phyloP scores from a whole-genome alignment of 257 asterid species.

The Oldenlandia corymbosa region DNA sequence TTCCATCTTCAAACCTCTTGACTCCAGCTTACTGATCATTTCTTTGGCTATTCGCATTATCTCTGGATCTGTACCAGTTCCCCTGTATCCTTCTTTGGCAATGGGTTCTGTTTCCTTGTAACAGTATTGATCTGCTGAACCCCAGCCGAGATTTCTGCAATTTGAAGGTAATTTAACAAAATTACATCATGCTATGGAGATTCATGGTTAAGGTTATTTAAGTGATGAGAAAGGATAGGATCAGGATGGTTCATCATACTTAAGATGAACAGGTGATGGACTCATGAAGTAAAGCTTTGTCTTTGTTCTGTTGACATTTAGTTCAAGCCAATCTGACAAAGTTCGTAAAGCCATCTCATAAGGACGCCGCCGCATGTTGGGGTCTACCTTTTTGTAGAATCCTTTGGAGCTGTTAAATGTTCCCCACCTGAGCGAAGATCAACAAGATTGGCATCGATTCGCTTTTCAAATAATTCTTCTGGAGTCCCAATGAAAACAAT shows the following conservation, averaged over 20 bases:
- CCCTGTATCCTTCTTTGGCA: not conserved
- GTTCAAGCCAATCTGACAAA: not conserved
- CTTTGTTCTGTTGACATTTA: not conserved
- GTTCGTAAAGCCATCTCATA: not conserved
- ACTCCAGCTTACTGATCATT: not conserved
- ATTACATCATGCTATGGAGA: no score
- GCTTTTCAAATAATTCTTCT: no score
- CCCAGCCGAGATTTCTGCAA: not conserved
- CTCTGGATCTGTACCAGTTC: not conserved
- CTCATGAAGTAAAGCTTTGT: not conserved
- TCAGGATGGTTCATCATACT: not conserved
- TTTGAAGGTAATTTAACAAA: no score
- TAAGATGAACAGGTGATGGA: not conserved
- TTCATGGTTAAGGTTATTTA: not conserved
- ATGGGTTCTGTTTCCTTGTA: not conserved
- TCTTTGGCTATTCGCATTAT: not conserved
- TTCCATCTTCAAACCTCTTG: not conserved
- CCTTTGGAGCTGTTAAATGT: not conserved
- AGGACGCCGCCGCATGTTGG: not conserved
- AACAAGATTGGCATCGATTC: no score
- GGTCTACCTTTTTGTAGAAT: not conserved
- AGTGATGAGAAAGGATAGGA: not conserved
- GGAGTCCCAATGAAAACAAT: no score
- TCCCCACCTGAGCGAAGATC: not conserved
- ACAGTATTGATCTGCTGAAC: not conserved